Evolutionary conservation across 345 rosid species (phyloP), one percentile per base, ranked within the genome.

Genomic region (Brassica juncea): DNA sequence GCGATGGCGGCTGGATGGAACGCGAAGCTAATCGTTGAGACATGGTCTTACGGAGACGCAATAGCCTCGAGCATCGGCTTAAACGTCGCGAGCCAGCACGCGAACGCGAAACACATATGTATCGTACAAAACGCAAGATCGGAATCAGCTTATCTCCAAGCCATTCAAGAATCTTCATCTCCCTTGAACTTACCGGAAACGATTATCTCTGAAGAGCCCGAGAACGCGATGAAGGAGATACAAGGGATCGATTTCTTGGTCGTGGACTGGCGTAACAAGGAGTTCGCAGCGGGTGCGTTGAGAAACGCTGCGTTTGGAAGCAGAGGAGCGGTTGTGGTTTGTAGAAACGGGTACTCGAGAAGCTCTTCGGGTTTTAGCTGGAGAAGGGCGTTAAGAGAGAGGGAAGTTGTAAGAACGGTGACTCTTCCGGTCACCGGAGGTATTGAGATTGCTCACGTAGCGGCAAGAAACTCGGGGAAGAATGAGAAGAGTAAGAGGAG

Each of bases 1-100:
- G 99, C 99, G 76, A 92, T 89, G 97, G 95, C 97, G 1, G 99
- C 97, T 0, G 97, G 99, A 55, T 92, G 99, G 99, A 87, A 89
- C 79, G 93, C 91, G 12, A 83, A 74, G 42, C 75, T 88, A 55
- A 86, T 91, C 8, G 90, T 92, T 8, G 97, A 92, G 71, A 90
- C 97, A 2, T 94, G 97, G 94, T 84, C 91, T 15, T 66, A 80
- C 2, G 91, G 95, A 3, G 91, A 95, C 34, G 84, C 80, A 23
- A 77, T 85, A n/a, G 87, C 91, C 4, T 85, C 92, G 3, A 94
- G 97, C 85, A 73, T 94, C 2, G 97, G 97, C 4, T 85, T 92
- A 23, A 89, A 89, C 27, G 89, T 91, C 5, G 97, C 99, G 2
- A 84, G 87, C 79, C 82, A 83, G 31, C 95, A 92, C 81, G 87